phyloP scores from a whole-genome alignment of 2,329 filamentous ascomycete genomes.

The Alternaria rosae region DNA sequence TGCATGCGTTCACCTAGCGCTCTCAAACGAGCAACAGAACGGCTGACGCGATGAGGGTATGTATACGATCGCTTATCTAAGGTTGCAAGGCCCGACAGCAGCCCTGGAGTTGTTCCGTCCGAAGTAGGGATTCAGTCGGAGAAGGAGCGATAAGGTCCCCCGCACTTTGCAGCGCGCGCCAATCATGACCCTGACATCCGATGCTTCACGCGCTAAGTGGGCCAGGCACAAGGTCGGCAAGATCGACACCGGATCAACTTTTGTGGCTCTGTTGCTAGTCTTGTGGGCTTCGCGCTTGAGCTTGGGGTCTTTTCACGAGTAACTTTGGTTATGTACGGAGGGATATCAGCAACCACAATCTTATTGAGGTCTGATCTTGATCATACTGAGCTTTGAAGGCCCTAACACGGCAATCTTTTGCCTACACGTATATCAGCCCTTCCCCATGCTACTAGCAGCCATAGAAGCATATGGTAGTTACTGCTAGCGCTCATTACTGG shows the following conservation, averaged over 20 bases:
- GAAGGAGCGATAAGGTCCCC: slow-evolving; percentile 19
- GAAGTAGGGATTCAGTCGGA: slow-evolving; percentile 1
- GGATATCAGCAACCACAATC: neutral
- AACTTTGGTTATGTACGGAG: neutral
- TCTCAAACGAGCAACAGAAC: slow-evolving; percentile 16
- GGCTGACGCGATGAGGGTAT: neutral
- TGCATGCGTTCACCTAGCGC: slow-evolving; percentile 14
- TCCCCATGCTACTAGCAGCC: neutral
- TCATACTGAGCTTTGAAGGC: neutral
- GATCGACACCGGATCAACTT: neutral
- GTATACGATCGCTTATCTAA: slow-evolving; percentile 1
- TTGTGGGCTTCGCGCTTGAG: neutral
- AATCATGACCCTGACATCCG: slow-evolving; percentile 11
- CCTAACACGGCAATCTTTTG: neutral
- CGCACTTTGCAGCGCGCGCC: slow-evolving; percentile 16
- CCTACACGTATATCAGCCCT: neutral
- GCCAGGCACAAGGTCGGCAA: slow-evolving; percentile 5
- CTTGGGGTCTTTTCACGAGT: neutral
- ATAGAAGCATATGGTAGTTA: neutral
- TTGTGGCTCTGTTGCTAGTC: neutral
- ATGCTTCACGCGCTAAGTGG: slow-evolving; percentile 6
- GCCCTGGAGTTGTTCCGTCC: neutral
- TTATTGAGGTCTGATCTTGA: neutral
- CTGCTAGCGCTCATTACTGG: slow-evolving; percentile 31
- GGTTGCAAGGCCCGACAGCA: neutral